Evolutionary conservation across 768 basidiomycete species (phyloP), one percentile per base, ranked within the genome.

Genomic region (Boletus rubroflammeus): DNA sequence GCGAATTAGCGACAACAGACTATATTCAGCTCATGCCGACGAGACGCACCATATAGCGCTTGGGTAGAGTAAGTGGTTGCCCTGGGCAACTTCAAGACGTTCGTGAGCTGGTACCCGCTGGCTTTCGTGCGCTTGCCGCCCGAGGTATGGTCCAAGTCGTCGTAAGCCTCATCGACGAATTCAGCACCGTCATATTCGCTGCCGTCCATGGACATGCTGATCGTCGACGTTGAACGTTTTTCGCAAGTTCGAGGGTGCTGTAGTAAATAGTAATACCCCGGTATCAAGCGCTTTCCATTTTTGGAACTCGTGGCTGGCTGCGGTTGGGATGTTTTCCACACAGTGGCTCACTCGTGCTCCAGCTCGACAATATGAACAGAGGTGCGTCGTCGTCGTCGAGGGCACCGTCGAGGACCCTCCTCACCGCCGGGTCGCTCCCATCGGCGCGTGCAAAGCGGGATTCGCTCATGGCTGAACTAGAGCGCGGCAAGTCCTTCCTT

Each of bases 41-140:
- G 13, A 13, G 31, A 43, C 51, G 38, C 19, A 83, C 84, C 81
- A 51, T 81, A 82, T 1, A 86, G 66, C 1, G 84, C 76, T 58
- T 83, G 81, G 0, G 84, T 78, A 2, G 83, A 82, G 53, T 86
- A 86, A 0, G 83, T 84, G 0, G 84, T 85, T 0, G 84, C 78
- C 13, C 84, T 67, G 0, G 84, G 81, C 0, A 78, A 66, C 57
- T 79, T 81, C 15, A 86, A 64, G 1, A 79, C 80, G 55, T 82
- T 78, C 29, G 59, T 67, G 51, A 76, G 63, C 39, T 59, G 65
- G 48, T 70, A 70, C 1, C 64, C 66, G 42, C 23, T 34, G 0
- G 23, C 2, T n/a, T 60, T 58, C 10, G 44, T n/a, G 29, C 48
- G 55, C 50, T 45, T 57, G 13, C 40, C 49, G 1, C 39, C 51